phyloP scores from a whole-genome alignment of 257 asterid genomes.

The Voacanga thouarsii region DNA sequence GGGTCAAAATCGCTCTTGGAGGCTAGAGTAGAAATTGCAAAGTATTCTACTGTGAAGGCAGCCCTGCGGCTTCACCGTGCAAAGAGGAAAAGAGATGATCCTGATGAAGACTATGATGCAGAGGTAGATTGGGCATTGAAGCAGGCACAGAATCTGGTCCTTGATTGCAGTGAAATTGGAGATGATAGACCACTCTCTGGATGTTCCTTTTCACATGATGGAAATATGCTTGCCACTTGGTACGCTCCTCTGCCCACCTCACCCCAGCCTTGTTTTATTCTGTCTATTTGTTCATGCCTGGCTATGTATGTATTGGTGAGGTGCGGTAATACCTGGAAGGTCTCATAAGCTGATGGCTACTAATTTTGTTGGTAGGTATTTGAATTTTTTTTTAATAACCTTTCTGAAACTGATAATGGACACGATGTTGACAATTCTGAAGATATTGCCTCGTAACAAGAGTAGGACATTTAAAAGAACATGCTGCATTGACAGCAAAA shows the following conservation, averaged over 20 bases:
- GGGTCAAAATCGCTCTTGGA: constrained; percentile 67
- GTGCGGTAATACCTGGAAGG: not conserved
- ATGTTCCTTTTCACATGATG: constrained; percentile 79
- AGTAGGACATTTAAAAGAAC: not conserved
- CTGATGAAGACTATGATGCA: constrained; percentile 96
- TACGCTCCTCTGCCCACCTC: constrained; percentile 17
- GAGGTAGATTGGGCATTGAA: constrained; percentile 79
- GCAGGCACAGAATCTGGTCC: constrained; percentile 62
- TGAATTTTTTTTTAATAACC: not conserved
- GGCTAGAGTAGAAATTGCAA: constrained; percentile 70
- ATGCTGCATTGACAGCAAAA: not conserved
- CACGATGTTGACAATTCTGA: not conserved
- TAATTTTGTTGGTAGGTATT: not conserved
- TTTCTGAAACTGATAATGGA: not conserved
- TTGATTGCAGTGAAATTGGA: constrained; percentile 80
- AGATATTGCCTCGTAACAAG: not conserved
- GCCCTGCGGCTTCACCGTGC: constrained; percentile 78
- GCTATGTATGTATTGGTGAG: not conserved
- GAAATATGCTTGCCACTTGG: constrained; percentile 95
- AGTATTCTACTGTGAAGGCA: constrained; percentile 73
- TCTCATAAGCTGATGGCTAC: not conserved
- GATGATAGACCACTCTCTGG: constrained; percentile 96
- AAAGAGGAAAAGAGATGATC: constrained; percentile 81
- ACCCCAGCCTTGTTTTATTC: not conserved
- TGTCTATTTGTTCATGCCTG: not conserved